Base-by-base conservation (phyloP, 352 stramenopile genomes). In the Pythium biforme region DNA sequence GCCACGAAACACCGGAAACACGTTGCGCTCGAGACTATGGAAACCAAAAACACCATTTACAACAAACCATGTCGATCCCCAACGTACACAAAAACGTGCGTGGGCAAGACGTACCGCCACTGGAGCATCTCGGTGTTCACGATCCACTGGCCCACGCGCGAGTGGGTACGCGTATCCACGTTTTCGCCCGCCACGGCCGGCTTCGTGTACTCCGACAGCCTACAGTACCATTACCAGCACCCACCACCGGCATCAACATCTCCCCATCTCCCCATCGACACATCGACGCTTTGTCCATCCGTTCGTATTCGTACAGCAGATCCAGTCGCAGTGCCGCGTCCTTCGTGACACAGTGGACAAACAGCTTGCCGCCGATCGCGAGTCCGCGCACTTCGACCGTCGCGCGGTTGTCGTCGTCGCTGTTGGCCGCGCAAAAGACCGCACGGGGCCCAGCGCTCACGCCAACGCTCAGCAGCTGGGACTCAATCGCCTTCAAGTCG, bases 321-420 rank as follows among this genome's bases (percentile, higher is more conserved):
- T 68, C 55, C 25, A 73, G 27, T 8, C 66, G 66, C 34, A 50
- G 4, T 14, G 66, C 39, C 7, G 25, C n/a, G 6, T 64, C 43
- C 5, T 15, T 2, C 6, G 20, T 46, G 33, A 73, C 66, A 34
- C 69, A 62, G 27, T 73, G 66, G n/a, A 73, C 60, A 34, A 69
- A 73, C 26, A 73, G 55, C 45, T 66, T 68, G 41, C 50, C 37
- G 29, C 51, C 55, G 50, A 73, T 62, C 50, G 54, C 59, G 25
- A 73, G 41, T 0, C 40, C 66, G 2, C 60, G 60, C 48, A 69
- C 55, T 29, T 72, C 65, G 39, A 72, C 50, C 5, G 59, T 29
- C 40, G 47, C 39, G 9, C 2, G n/a, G n/a, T n/a, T n/a, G n/a
- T n/a, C n/a, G n/a, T n/a, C n/a, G n/a, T n/a, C n/a, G n/a, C n/a